A percentile compares a stretch with the other conserved stretches of the same genome.
Evolutionary conservation across 257 asterid genomes (phyloP).

Genomic region (Oldenlandia corymbosa): DNA sequence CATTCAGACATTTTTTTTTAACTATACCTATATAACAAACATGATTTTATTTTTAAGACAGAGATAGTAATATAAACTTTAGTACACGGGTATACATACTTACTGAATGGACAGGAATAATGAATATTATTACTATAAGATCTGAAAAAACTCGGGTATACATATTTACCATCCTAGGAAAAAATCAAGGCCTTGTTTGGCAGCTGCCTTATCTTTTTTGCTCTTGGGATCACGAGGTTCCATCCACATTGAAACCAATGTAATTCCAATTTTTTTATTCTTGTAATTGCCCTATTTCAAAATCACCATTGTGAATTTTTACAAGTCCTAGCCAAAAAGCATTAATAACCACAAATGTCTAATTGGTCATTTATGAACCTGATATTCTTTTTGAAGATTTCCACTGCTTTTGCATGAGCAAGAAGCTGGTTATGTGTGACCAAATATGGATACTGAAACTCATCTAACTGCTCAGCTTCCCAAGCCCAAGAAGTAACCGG

Average conservation of each 20-base stretch:
- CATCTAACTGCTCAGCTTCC: background rate
- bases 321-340: too few relatives aligned
- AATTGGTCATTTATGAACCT: background rate
- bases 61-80: too few relatives aligned
- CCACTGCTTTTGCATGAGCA: background rate
- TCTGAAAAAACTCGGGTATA: too few relatives aligned
- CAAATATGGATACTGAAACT: background rate
- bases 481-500: background rate
- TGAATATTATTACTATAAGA: too few relatives aligned
- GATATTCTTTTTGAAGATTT: background rate
- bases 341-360: background rate
- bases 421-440: conserved; percentile 1
- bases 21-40: too few relatives aligned
- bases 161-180: background rate
- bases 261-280: conserved; percentile 1
- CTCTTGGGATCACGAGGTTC: background rate
- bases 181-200: background rate
- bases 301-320: too few relatives aligned
- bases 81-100: too few relatives aligned
- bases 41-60: too few relatives aligned
- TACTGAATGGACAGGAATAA: too few relatives aligned
- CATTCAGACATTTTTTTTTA: too few relatives aligned
- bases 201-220: conserved; percentile 2
- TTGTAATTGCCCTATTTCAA: background rate
- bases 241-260: conserved; percentile 5